Percentiles rank a stretch among this genome's conserved stretches.
Conservation (phyloP, 1,139 yeast genomes). For the Hanseniaspora uvarum region DNA sequence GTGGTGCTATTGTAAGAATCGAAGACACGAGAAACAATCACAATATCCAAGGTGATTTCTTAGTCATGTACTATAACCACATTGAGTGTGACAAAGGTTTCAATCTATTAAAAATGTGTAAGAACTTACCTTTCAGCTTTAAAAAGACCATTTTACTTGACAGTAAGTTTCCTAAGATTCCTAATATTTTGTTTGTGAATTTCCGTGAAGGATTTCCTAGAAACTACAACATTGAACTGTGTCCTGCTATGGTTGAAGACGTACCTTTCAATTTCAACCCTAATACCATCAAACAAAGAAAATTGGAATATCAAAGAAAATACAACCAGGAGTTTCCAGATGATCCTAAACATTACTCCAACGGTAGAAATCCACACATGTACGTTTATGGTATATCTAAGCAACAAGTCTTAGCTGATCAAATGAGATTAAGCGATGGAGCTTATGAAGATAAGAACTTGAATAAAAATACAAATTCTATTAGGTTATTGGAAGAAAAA, state of each 20-base stretch:
- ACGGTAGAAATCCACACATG: slow-evolving; percentile 16
- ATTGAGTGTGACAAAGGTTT: slow-evolving; percentile 14
- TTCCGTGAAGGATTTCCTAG: slow-evolving; percentile 29
- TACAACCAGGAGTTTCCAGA: slow-evolving; percentile 15
- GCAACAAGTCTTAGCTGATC: slow-evolving; percentile 3
- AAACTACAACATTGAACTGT: slow-evolving; percentile 27
- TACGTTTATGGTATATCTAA: slow-evolving; percentile 15
- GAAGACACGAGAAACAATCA: slow-evolving; percentile 15
- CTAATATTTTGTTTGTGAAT: slow-evolving; percentile 23
- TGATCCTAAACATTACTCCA: slow-evolving; percentile 12
- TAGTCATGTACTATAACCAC: slow-evolving; percentile 13
- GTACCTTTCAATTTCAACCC: slow-evolving; percentile 24
- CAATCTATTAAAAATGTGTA: slow-evolving; percentile 5
- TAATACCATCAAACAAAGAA: slow-evolving; percentile 8
- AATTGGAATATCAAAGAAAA: slow-evolving; percentile 7
- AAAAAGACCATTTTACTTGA: slow-evolving; percentile 15
- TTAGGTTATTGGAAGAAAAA: slow-evolving; percentile 11
- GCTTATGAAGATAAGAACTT: slow-evolving; percentile 9
- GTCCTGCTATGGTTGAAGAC: slow-evolving; percentile 30
- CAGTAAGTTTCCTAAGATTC: slow-evolving; percentile 15
- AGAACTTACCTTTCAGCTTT: slow-evolving; percentile 9
- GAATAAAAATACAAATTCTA: slow-evolving; percentile 8
- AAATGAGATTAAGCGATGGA: neutral
- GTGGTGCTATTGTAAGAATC: slow-evolving; percentile 17
- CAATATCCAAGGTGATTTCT: slow-evolving; percentile 8